Percentiles rank a stretch among this genome's conserved stretches.
These are phyloP conservation scores for Auriculariales sp. DNA, from an alignment of 768 basidiomycete species.

Conservation along the genomic window DNA sequence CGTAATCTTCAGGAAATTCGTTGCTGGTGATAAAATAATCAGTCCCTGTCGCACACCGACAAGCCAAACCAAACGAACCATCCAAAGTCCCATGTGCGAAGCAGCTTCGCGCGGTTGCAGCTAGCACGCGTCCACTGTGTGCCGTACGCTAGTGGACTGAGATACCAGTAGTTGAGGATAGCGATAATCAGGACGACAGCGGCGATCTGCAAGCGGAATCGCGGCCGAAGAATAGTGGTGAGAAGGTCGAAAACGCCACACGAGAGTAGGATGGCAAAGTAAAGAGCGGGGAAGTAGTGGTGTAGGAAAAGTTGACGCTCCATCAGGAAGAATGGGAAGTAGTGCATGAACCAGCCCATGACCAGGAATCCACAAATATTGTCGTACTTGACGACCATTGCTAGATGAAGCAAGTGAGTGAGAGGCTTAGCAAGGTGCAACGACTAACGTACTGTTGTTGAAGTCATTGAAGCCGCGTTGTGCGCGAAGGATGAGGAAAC, in stretches of 20 bases:
- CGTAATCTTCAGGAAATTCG: conserved; percentile 58
- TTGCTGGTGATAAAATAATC: conserved; percentile 23
- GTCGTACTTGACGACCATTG: conserved; percentile 86
- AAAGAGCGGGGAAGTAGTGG: conserved; percentile 96
- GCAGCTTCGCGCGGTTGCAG: conserved; percentile 67
- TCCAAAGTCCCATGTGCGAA: conserved; percentile 92
- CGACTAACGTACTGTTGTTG: conserved; percentile 55
- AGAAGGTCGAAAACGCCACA: conserved; percentile 72
- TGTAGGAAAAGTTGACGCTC: conserved; percentile 92
- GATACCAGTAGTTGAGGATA: conserved; percentile 62
- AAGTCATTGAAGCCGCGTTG: conserved; percentile 89
- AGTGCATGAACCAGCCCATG: conserved; percentile 85
- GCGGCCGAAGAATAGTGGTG: conserved; percentile 64
- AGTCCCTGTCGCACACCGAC: neutral
- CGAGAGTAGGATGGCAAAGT: conserved; percentile 71
- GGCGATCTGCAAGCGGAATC: conserved; percentile 67
- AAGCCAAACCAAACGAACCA: conserved; percentile 34
- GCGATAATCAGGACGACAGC: conserved; percentile 57
- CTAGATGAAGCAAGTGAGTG: conserved; percentile 24
- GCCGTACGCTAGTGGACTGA: conserved; percentile 77
- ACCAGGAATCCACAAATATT: conserved; percentile 81
- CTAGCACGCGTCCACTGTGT: conserved; percentile 70
- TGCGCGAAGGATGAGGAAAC: conserved; percentile 69
- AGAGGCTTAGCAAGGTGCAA: neutral
- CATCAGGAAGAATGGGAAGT: conserved; percentile 97